Conservation (phyloP, 2,329 filamentous ascomycete species). For the Pseudogymnoascus sp. region DNA sequence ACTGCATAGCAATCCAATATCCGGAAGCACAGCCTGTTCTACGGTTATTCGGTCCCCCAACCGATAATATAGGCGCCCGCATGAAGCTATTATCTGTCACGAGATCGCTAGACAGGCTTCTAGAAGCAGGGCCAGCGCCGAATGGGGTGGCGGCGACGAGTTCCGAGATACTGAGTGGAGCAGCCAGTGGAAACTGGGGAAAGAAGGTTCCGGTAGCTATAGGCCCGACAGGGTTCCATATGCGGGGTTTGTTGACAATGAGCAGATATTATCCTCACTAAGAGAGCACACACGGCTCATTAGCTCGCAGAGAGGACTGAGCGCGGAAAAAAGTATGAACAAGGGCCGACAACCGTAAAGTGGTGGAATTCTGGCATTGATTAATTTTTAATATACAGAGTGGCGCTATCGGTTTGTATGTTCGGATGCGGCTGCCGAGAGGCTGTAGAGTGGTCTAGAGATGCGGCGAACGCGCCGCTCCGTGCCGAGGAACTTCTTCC, state of each 20-base stretch:
- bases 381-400: slow-evolving; percentile 3
- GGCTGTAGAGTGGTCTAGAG: not conserved
- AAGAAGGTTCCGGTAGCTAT: slow-evolving; percentile 7
- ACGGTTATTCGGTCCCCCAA: not conserved
- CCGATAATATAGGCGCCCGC: not conserved
- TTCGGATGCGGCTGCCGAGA: slow-evolving; percentile 1
- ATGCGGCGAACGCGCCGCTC: not conserved
- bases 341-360: slow-evolving; percentile 2
- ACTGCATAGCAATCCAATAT: not conserved
- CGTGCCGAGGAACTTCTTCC: not conserved
- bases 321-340: slow-evolving; percentile 2
- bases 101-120: not conserved
- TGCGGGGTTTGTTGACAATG: not conserved
- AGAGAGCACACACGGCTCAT: not conserved
- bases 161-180: not conserved
- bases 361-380: not conserved
- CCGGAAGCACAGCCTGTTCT: not conserved
- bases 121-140: not conserved
- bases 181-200: not conserved
- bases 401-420: slow-evolving; percentile 3
- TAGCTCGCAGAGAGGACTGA: not conserved
- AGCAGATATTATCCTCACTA: not conserved
- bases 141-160: not conserved
- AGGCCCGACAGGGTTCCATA: not conserved
- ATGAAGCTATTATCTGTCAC: not conserved